Base-by-base conservation (phyloP, 2,329 filamentous ascomycete genomes). In the Fusarium sambucinum region DNA sequence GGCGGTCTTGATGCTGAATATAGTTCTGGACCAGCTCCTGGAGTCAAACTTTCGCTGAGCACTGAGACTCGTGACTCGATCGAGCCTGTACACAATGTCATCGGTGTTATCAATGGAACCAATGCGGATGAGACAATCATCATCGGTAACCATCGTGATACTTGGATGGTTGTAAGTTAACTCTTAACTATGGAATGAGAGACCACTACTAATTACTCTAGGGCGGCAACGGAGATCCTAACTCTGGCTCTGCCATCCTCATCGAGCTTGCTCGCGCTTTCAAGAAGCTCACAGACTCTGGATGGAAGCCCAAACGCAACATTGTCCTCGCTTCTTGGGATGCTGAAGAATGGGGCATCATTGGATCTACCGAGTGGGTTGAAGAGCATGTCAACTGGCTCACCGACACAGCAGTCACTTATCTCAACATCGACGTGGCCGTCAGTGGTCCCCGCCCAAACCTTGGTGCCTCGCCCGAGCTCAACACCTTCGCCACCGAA, bases 351-450 rank as follows among this genome's bases (percentile, higher is more conserved):
- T 95, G 95, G 72, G 92, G 91, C 0, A 81, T 96, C 1, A 78
- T 96, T 10, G 93, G 93, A 2, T 93, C 90, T 5, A 94, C 92
- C 0, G 93, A 96, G 74, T 96, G 92, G 91, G 92, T 96, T 0
- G 92, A 96, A 74, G 92, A 96, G 60, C 90, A 92, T 62, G 77
- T 93, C 2, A 88, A 90, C 1, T 96, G 92, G 92, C 85, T 96
- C 2, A 86, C 84, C 0, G 84, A 87, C 17, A 87, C 89, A 0
- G 88, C 90, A 10, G 86, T 96, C 51, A 87, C 91, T 0, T 96
- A 96, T 71, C 80, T 96, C 54, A 96, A 96, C 73, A 88, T 96
- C 29, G 93, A 96, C 73, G 88, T 93, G 9, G 92, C 87, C 5
- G 76, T 80, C 2, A 77, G 79, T 3, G 92, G 92, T 0, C 84